Evolutionary conservation across 2,329 filamentous ascomycete species (phyloP).

Genomic region (Teratosphaeriaceae sp.): DNA sequence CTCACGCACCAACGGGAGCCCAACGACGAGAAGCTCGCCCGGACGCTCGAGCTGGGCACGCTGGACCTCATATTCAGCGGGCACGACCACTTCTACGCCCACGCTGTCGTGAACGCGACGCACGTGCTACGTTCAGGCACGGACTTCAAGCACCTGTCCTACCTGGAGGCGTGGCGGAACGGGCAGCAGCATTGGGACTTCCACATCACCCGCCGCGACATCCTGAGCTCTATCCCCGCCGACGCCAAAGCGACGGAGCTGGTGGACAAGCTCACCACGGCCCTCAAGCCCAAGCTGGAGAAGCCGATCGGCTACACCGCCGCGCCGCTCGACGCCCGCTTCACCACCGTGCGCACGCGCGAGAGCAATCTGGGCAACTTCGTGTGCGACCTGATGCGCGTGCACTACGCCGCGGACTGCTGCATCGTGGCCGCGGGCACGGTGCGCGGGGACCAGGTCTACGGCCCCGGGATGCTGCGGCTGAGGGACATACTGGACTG

Average conservation of each 20-base stretch:
- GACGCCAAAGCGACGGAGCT: constrained; percentile 55
- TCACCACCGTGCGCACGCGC: constrained; percentile 67
- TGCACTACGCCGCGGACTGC: constrained; percentile 74
- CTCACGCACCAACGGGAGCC: constrained; percentile 82
- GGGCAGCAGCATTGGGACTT: constrained; percentile 58
- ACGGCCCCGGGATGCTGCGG: constrained; percentile 69
- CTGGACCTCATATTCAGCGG: constrained; percentile 84
- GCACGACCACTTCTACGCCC: constrained; percentile 83
- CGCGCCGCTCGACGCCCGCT: constrained; percentile 76
- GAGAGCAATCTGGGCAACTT: constrained; percentile 90
- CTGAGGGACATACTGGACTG: constrained; percentile 47
- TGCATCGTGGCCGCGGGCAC: constrained; percentile 79
- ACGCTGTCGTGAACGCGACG: constrained; percentile 68
- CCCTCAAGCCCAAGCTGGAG: constrained; percentile 68
- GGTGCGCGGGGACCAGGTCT: constrained; percentile 82
- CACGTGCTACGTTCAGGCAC: constrained; percentile 83
- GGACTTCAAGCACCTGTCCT: constrained; percentile 89
- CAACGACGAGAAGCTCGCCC: constrained; percentile 80
- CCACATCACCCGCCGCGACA: constrained; percentile 66
- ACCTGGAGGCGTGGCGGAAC: constrained; percentile 60
- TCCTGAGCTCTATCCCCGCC: constrained; percentile 61
- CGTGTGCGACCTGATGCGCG: constrained; percentile 84
- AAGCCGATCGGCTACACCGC: constrained; percentile 80
- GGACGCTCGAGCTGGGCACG: constrained; percentile 57
- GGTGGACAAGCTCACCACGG: constrained; percentile 63